phyloP scores from a whole-genome alignment of 169 alveolate genomes.

The Cryptosporidium sp. region DNA sequence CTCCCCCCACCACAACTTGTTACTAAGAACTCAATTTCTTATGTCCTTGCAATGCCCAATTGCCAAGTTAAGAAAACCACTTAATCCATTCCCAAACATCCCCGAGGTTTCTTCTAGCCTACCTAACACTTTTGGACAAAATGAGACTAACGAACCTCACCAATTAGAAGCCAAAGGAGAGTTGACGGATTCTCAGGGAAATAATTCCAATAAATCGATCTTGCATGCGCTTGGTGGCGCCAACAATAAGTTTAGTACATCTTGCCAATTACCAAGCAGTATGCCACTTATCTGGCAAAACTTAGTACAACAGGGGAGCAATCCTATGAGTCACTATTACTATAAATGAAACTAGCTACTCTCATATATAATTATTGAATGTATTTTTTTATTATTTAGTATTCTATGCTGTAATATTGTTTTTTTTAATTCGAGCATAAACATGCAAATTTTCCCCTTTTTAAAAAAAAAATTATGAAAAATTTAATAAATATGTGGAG shows the following conservation, averaged over 20 bases:
- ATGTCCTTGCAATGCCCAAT: conserved; percentile 70
- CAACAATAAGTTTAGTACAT: not conserved
- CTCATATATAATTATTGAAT: not conserved
- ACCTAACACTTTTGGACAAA: not conserved
- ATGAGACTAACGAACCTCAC: not conserved
- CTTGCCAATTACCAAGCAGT: conserved; percentile 19
- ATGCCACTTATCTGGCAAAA: conserved; percentile 48
- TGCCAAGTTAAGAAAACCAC: conserved; percentile 62
- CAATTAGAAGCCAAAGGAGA: conserved; percentile 1
- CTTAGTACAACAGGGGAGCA: conserved; percentile 3
- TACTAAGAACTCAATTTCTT: conserved; percentile 63
- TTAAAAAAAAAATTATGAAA: not conserved
- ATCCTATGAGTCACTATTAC: conserved; percentile 44
- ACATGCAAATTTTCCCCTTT: conserved; percentile 12
- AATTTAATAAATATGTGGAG: conserved; percentile 44
- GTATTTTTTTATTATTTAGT: conserved; percentile 2
- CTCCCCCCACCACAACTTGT: conserved; percentile 63
- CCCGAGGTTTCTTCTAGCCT: not conserved
- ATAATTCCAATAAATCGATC: conserved; percentile 18
- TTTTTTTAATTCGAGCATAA: conserved; percentile 57
- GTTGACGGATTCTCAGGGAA: not conserved
- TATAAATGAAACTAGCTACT: conserved; percentile 7
- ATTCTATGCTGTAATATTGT: not conserved
- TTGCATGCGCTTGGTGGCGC: not conserved
- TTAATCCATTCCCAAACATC: conserved; percentile 65